These are phyloP conservation scores for Coffea canephora DNA, from an alignment of 257 asterid genomes.

Conservation along the genomic window DNA sequence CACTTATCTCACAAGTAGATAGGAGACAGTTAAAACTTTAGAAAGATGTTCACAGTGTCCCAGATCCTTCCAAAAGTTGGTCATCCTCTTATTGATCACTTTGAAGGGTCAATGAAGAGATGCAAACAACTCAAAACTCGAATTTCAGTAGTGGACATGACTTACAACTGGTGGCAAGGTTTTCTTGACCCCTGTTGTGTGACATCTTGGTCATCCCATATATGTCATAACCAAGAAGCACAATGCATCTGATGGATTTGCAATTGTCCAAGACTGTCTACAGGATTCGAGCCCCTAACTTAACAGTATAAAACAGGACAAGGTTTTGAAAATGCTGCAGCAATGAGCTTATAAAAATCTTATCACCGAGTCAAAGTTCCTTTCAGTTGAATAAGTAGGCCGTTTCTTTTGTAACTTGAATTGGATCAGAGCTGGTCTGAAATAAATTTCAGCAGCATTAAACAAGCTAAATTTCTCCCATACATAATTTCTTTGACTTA, in stretches of 20 bases:
- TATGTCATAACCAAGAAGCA: not conserved
- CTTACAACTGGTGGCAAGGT: not conserved
- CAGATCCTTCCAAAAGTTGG: not conserved
- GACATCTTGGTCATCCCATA: not conserved
- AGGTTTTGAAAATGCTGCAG: not conserved
- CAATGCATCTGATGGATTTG: not conserved
- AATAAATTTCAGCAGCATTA: not conserved
- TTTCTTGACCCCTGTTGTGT: not conserved
- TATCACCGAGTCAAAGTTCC: not conserved
- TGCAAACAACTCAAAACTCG: not conserved
- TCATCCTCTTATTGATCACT: too few species aligned
- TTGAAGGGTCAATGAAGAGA: not conserved
- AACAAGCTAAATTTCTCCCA: not conserved
- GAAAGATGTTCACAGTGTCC: not conserved
- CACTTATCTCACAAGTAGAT: not conserved
- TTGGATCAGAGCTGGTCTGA: not conserved
- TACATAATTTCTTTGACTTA: not conserved
- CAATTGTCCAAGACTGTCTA: not conserved
- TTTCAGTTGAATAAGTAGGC: not conserved
- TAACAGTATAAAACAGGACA: not conserved
- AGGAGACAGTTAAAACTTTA: not conserved
- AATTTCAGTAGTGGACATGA: not conserved
- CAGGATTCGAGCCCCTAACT: not conserved
- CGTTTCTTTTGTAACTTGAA: not conserved
- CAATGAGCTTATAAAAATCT: not conserved